Evolutionary conservation across 1,284 basidiomycete genomes (phyloP).

Genomic region (Calocybe gambosa): DNA sequence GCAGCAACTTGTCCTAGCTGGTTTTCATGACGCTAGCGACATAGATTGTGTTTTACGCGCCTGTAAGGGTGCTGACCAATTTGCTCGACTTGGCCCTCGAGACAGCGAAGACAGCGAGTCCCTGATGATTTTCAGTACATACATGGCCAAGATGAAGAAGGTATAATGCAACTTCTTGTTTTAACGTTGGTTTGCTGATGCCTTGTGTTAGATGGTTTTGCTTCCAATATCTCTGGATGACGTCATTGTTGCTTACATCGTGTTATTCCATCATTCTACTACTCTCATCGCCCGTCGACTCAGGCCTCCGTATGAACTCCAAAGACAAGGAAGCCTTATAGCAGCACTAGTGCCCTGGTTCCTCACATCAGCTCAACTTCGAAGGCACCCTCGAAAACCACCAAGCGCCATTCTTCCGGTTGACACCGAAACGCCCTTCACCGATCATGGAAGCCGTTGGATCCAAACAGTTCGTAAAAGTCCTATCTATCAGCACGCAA

Average conservation of each 20-base stretch:
- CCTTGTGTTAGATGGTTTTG: slow-evolving; percentile 39
- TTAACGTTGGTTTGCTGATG: slow-evolving; percentile 2
- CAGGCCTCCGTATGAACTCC: slow-evolving; percentile 25
- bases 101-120: slow-evolving; percentile 29
- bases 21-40: slow-evolving; percentile 41
- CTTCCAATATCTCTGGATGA: slow-evolving; percentile 41
- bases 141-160: slow-evolving; percentile 40
- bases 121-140: slow-evolving; percentile 36
- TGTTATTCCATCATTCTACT: slow-evolving; percentile 35
- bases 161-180: slow-evolving; percentile 24
- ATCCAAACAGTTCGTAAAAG: slow-evolving; percentile 17
- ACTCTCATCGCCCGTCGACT: slow-evolving; percentile 22
- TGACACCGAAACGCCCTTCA: slow-evolving; percentile 12
- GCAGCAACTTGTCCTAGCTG: slow-evolving; percentile 38
- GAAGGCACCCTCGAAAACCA: slow-evolving; percentile 16
- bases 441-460: slow-evolving; percentile 16
- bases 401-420: slow-evolving; percentile 10
- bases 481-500: slow-evolving; percentile 32
- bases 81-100: slow-evolving; percentile 37
- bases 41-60: slow-evolving; percentile 40
- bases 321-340: slow-evolving; percentile 27
- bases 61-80: slow-evolving; percentile 44
- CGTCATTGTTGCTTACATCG: slow-evolving; percentile 32
- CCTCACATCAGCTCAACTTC: slow-evolving; percentile 24
- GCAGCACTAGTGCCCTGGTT: slow-evolving; percentile 43